phyloP scores from a whole-genome alignment of 106 monocot genomes.

The Dendrobium catenatum region DNA sequence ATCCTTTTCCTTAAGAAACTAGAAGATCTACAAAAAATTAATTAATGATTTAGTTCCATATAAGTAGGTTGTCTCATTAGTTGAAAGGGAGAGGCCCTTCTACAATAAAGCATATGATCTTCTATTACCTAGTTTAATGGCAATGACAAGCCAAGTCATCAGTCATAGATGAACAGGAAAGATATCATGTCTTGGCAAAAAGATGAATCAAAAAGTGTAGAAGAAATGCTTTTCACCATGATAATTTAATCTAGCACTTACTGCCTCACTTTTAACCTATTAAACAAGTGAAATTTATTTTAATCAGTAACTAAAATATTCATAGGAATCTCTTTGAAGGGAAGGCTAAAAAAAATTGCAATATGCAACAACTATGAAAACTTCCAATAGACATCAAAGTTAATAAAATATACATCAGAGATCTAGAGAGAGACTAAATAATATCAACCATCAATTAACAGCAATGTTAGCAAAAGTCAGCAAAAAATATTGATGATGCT shows the following conservation, averaged over 20 bases:
- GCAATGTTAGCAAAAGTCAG: not conserved
- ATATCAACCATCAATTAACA: not conserved
- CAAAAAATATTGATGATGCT: not conserved
- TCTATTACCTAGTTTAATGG: too few relatives aligned
- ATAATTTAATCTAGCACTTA: not conserved
- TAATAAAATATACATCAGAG: not conserved
- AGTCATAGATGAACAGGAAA: too few relatives aligned
- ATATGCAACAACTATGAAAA: not conserved
- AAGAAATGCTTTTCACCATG: not conserved
- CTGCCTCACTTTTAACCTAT: not conserved
- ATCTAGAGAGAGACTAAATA: not conserved
- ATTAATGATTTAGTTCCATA: too few relatives aligned
- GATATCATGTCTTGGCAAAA: too few relatives aligned
- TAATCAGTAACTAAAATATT: not conserved
- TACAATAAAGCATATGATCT: too few relatives aligned
- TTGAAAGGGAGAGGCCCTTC: too few relatives aligned
- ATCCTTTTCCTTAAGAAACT: too few relatives aligned
- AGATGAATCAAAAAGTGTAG: too few relatives aligned
- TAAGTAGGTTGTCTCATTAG: too few relatives aligned
- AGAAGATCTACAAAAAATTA: too few relatives aligned
- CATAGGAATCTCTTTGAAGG: not conserved
- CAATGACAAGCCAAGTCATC: too few relatives aligned
- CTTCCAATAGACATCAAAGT: not conserved
- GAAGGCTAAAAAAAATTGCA: not conserved
- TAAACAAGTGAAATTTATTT: not conserved